Base-by-base conservation (phyloP, 2,329 filamentous ascomycete species). In the Epichloe amarillans region DNA sequence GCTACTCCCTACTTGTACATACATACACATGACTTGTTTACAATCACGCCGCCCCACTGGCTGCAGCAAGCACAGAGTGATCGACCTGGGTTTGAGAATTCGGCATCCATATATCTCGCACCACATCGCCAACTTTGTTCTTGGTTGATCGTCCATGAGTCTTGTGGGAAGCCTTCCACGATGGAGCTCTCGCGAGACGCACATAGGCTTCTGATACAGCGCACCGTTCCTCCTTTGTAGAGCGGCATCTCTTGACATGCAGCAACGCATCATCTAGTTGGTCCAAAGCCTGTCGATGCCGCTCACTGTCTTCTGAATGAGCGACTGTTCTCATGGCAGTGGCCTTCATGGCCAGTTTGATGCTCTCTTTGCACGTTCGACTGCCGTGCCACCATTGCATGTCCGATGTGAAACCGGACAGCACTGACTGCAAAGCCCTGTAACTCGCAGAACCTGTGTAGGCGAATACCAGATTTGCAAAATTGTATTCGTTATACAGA, bases 401-500 rank as follows among this genome's bases (percentile, higher is more conserved):
- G 50, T 62, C 60, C 3, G 62, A 60, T 8, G 52, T 60, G 46
- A 69, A 68, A 11, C 51, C 55, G 19, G 47, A 47, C 5, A 71
- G 50, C n/a, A 71, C 53, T 36, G 55, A 56, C 36, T 56, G 53
- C 19, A 70, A 54, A 15, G 60, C 59, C 7, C 55, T 50, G 49
- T 70, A 70, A 6, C 53, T 57, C n/a, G 54, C 57, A 39, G 60
- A 57, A 2, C 61, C 62, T 1, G 62, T 66, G 54, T 66, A 66
- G 5, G 62, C 57, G 49, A 61, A 62, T 23, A 71, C 52, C 17
- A 71, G 60, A 39, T 62, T 67, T 33, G 62, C 52, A 56, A 71
- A 71, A 53, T 68, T 70, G 56, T 61, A 61, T 44, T 64, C 58
- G 54, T 57, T 67, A 56, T 68, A 71, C 38, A 64, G 58, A 30